Conservation (phyloP, 257 asterid genomes). For the Nicotiana obtusifolia region DNA sequence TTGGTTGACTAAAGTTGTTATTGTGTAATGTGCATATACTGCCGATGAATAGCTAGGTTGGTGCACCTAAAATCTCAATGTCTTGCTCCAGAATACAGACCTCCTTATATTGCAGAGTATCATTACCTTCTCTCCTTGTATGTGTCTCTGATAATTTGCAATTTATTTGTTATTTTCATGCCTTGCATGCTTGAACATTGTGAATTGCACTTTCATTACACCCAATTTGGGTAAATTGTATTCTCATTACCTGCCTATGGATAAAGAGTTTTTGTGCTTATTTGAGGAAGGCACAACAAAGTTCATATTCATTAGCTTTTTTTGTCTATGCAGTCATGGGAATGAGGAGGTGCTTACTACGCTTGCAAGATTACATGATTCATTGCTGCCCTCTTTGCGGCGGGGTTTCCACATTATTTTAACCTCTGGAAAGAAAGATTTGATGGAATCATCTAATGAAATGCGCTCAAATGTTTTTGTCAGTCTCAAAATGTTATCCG, state of each 20-base stretch:
- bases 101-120: neutral
- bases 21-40: neutral
- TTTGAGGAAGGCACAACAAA: neutral
- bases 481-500: conserved; percentile 64
- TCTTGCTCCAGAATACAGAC: neutral
- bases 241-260: neutral
- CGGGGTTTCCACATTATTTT: conserved; percentile 50
- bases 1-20: neutral
- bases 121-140: neutral
- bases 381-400: conserved; percentile 69
- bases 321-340: conserved; percentile 58
- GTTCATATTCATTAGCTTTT: neutral
- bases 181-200: neutral
- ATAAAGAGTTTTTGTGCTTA: neutral
- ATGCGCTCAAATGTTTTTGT: conserved; percentile 43
- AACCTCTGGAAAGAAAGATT: conserved; percentile 29
- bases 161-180: neutral
- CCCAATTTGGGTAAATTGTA: neutral
- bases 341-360: conserved; percentile 69
- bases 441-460: conserved; percentile 39
- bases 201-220: neutral
- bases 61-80: neutral
- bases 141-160: neutral
- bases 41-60: neutral
- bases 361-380: conserved; percentile 73